Evolutionary conservation across 208 protist genomes (phyloP).

Genomic region (Crithidia mellificae): DNA sequence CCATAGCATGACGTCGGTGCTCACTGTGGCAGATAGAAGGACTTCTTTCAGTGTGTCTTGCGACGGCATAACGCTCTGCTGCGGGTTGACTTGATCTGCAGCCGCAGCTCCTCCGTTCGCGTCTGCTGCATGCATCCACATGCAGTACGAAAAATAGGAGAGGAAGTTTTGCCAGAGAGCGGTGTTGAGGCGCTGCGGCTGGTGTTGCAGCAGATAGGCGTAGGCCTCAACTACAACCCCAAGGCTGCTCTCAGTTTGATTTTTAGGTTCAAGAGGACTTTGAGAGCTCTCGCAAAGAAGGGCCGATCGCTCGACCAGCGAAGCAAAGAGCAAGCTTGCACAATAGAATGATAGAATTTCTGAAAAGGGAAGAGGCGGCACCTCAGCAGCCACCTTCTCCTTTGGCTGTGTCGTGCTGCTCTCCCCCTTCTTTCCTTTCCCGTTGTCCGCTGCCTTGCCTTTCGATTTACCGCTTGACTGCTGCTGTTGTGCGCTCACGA

Average conservation of each 20-base stretch:
- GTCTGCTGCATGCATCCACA: constrained; percentile 1
- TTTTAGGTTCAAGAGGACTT: not conserved
- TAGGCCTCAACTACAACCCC: constrained; percentile 3
- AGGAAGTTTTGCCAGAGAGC: constrained; percentile 17
- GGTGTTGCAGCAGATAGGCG: constrained; percentile 24
- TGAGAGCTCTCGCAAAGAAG: too few relatives aligned
- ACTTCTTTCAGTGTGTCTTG: not conserved
- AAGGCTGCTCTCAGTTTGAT: not conserved
- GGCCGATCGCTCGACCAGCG: not conserved
- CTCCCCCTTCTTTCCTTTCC: not conserved
- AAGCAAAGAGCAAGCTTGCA: not conserved
- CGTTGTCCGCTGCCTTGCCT: not conserved
- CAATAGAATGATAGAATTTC: constrained; percentile 10
- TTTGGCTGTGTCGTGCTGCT: not conserved
- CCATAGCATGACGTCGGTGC: constrained; percentile 22
- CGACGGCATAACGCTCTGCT: not conserved
- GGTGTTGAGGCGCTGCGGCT: constrained; percentile 27
- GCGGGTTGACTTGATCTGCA: not conserved
- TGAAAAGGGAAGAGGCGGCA: not conserved
- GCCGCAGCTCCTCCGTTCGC: not conserved
- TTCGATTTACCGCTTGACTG: constrained; percentile 12
- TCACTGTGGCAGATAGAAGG: constrained; percentile 8
- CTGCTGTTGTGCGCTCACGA: not conserved
- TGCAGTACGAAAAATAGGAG: not conserved
- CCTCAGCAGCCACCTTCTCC: not conserved